A percentile compares a stretch with the other conserved stretches of the same genome.
phyloP scores from a whole-genome alignment of 306 rosid genomes.

The Dryas drummondii region DNA sequence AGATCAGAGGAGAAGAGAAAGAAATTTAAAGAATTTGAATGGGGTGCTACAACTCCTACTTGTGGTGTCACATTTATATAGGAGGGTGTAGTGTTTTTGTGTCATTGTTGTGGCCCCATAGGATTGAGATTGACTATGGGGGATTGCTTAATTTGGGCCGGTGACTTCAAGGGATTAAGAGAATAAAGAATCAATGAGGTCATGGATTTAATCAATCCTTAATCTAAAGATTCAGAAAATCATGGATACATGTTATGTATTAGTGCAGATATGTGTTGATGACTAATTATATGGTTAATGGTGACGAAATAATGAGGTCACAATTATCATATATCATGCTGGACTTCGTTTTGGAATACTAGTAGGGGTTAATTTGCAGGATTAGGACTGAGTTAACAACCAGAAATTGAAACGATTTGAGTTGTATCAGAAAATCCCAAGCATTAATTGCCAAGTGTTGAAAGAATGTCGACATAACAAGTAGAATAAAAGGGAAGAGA shows the following conservation, averaged over 20 bases:
- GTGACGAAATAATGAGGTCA: neutral
- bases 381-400: neutral
- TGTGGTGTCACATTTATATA: neutral
- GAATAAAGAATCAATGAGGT: neutral
- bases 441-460: neutral
- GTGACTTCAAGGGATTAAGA: neutral
- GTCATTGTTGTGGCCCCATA: neutral
- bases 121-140: neutral
- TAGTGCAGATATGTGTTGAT: neutral
- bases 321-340: neutral
- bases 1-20: neutral
- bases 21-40: neutral
- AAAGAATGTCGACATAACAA: conserved; percentile 28
- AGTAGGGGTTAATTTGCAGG: neutral
- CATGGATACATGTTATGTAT: neutral
- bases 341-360: neutral
- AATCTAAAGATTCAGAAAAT: neutral
- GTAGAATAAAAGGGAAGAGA: too few relatives aligned
- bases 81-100: neutral
- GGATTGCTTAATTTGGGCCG: neutral
- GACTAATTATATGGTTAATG: neutral
- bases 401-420: too few relatives aligned
- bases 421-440: neutral
- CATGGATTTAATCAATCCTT: neutral
- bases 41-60: too few relatives aligned